A percentile compares a stretch with the other conserved stretches of the same genome.
Conservation (phyloP, 2,329 filamentous ascomycete species). For the Purpureocillium lavendulum region DNA sequence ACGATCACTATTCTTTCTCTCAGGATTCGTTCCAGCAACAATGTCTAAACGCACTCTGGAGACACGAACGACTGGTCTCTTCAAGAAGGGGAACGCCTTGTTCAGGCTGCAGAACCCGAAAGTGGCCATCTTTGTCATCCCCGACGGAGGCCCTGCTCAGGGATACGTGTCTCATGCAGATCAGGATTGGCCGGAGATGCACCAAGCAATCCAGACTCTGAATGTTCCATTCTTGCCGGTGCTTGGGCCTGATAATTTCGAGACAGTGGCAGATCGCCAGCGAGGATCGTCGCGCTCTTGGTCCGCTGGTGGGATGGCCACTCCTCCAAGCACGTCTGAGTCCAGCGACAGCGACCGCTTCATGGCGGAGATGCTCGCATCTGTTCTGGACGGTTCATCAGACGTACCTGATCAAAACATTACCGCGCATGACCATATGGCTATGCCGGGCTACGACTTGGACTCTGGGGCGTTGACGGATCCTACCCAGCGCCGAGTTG, state of each 20-base stretch:
- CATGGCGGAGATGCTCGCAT: neutral
- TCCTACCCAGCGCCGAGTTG: neutral
- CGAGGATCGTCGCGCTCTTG: neutral
- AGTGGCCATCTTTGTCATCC: neutral
- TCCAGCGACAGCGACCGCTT: neutral
- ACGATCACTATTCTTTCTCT: too few relatives aligned
- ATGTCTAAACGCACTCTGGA: neutral
- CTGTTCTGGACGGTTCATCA: neutral
- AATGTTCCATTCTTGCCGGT: neutral
- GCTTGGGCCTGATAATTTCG: neutral
- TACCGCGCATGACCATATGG: neutral
- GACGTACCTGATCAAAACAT: neutral
- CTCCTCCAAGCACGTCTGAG: neutral
- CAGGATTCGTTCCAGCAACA: too few relatives aligned
- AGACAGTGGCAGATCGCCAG: neutral
- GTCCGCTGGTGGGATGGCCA: neutral
- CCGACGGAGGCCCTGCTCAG: neutral
- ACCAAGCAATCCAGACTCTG: neutral
- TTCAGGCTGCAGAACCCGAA: neutral
- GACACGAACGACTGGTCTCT: neutral
- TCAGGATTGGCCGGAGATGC: neutral
- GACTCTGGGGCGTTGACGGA: neutral
- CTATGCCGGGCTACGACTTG: neutral
- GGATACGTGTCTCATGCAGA: neutral
- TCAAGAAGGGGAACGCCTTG: neutral